Evolutionary conservation across 2,329 filamentous ascomycete species (phyloP).

Genomic region (Talaromyces sp.): DNA sequence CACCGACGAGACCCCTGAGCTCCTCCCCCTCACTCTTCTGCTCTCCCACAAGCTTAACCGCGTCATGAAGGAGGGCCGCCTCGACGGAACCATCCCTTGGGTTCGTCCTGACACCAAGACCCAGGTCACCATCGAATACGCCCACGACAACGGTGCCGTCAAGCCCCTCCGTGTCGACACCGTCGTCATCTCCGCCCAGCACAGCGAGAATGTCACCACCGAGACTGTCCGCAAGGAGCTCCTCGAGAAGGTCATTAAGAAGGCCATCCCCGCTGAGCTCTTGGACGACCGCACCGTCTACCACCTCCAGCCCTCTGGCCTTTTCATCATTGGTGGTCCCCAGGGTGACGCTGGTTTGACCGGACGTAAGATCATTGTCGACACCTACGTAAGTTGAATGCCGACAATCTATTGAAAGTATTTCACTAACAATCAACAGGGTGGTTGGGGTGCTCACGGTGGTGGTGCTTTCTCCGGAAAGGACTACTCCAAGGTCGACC

Average conservation of each 20-base stretch:
- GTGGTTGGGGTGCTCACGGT: slow-evolving; percentile 99
- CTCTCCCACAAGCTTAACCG: slow-evolving; percentile 96
- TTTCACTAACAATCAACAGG: slow-evolving; percentile 32
- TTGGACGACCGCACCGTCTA: slow-evolving; percentile 92
- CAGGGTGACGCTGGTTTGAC: slow-evolving; percentile 99
- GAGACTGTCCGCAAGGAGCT: slow-evolving; percentile 93
- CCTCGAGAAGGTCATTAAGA: slow-evolving; percentile 94
- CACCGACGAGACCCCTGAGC: slow-evolving; percentile 96
- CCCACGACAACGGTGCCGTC: slow-evolving; percentile 88
- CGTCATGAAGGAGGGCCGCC: slow-evolving; percentile 86
- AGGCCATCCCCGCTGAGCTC: slow-evolving; percentile 87
- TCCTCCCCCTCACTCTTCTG: slow-evolving; percentile 88
- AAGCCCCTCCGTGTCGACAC: slow-evolving; percentile 91
- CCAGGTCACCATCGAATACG: slow-evolving; percentile 98
- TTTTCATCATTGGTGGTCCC: slow-evolving; percentile 98
- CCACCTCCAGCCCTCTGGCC: slow-evolving; percentile 97
- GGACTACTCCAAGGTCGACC: slow-evolving; percentile 99
- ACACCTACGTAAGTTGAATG: slow-evolving; percentile 66
- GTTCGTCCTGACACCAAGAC: slow-evolving; percentile 99
- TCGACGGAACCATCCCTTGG: slow-evolving; percentile 85
- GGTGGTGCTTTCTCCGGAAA: slow-evolving; percentile 99
- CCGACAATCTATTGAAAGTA: background rate
- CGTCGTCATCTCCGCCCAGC: slow-evolving; percentile 93
- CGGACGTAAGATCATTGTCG: slow-evolving; percentile 98
- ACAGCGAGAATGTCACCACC: slow-evolving; percentile 81